These are phyloP conservation scores for Ceratobasidium sp. DNA, from an alignment of 1,284 basidiomycete species.

Conservation along the genomic window DNA sequence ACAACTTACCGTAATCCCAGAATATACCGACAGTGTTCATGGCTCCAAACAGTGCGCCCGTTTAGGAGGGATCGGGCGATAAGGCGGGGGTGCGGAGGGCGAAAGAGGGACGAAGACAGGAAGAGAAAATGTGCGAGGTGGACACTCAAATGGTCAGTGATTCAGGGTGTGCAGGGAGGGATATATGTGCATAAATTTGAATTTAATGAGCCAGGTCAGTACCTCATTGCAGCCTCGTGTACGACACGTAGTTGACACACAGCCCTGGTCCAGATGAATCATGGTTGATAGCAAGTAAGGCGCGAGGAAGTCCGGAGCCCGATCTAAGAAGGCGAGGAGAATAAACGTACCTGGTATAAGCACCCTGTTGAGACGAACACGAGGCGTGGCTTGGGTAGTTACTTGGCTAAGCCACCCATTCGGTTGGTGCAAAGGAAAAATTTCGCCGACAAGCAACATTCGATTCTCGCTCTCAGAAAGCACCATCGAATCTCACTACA, in stretches of 20 bases:
- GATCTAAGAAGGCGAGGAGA: constrained; percentile 36
- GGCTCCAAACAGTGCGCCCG: constrained; percentile 3
- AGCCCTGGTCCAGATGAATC: constrained; percentile 35
- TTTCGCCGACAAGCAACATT: background rate
- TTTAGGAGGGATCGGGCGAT: constrained; percentile 18
- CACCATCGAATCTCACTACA: constrained; percentile 10
- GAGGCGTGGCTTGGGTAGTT: constrained; percentile 18
- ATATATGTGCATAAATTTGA: constrained; percentile 39
- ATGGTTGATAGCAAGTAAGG: constrained; percentile 33
- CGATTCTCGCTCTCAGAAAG: background rate
- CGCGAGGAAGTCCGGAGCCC: constrained; percentile 31
- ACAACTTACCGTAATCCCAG: constrained; percentile 65
- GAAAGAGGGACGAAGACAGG: constrained; percentile 21
- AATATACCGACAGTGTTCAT: constrained; percentile 60
- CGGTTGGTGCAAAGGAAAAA: background rate
- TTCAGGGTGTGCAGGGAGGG: constrained; percentile 46
- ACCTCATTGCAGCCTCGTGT: constrained; percentile 36
- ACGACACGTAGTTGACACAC: constrained; percentile 25
- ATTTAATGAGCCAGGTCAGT: constrained; percentile 22
- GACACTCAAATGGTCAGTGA: constrained; percentile 35
- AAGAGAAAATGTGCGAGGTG: constrained; percentile 25
- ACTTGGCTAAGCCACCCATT: background rate
- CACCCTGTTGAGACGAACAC: constrained; percentile 23
- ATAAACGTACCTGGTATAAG: constrained; percentile 31
- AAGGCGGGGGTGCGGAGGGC: constrained; percentile 7